phyloP scores from a whole-genome alignment of 2,329 filamentous ascomycete genomes.

The Phialemonium atrogriseum region DNA sequence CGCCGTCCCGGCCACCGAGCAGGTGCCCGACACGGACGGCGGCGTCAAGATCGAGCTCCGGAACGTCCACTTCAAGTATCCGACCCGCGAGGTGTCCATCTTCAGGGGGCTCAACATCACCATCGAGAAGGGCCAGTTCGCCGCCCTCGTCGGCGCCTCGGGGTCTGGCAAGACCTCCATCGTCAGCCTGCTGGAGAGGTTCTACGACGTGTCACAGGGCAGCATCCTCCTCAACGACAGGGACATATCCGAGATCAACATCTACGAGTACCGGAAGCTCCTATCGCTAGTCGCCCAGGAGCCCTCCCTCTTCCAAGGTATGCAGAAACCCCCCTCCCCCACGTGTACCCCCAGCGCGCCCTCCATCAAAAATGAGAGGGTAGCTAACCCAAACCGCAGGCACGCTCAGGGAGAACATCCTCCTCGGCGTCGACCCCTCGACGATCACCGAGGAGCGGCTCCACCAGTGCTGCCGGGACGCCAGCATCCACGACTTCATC shows the following conservation, averaged over 20 bases:
- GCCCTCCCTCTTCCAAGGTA: constrained; percentile 60
- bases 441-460: constrained; percentile 43
- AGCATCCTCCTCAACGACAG: constrained; percentile 55
- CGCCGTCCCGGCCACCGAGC: constrained; percentile 17
- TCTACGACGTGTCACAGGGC: constrained; percentile 61
- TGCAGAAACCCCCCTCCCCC: too few relatives aligned
- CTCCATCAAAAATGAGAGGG: too few relatives aligned
- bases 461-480: constrained; percentile 47
- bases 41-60: constrained; percentile 49
- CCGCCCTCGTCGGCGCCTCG: constrained; percentile 60
- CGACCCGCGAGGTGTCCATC: constrained; percentile 46
- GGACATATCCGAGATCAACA: constrained; percentile 50
- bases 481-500: constrained; percentile 66
- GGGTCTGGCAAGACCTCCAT: constrained; percentile 69
- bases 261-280: constrained; percentile 53
- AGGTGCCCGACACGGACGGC: constrained; percentile 35
- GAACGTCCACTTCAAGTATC: constrained; percentile 53
- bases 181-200: constrained; percentile 56
- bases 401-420: constrained; percentile 61
- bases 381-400: constrained; percentile 22
- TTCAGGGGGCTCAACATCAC: constrained; percentile 55
- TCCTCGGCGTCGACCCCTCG: constrained; percentile 51
- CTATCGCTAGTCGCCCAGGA: constrained; percentile 70
- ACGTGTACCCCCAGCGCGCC: too few relatives aligned
- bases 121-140: constrained; percentile 61